Evolutionary conservation across 169 alveolate species (phyloP).

Genomic region (Miamiensis avidus): DNA sequence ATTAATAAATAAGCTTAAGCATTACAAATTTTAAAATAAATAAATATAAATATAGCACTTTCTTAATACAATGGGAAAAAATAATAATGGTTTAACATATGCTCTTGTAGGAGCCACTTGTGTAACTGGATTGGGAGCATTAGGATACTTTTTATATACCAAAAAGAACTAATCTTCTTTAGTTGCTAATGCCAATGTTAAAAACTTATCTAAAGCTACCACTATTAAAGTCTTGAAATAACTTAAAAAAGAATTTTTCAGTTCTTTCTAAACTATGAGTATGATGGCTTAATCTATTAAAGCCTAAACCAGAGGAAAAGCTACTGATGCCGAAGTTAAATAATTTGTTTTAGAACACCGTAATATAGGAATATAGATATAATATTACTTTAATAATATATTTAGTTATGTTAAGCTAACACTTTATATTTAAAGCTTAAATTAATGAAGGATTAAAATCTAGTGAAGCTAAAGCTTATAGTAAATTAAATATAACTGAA

Average conservation of each 20-base stretch:
- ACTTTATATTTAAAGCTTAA: not conserved
- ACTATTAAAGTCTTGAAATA: not conserved
- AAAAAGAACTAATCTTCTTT: not conserved
- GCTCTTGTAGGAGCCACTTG: not conserved
- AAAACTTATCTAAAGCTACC: not conserved
- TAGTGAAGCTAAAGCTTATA: not conserved
- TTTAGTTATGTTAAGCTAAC: too few species aligned
- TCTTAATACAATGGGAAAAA: not conserved
- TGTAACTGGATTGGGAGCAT: not conserved
- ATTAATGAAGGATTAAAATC: not conserved
- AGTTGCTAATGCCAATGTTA: not conserved
- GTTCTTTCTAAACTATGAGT: not conserved
- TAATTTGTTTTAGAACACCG: not conserved
- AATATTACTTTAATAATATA: too few species aligned
- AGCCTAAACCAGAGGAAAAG: not conserved
- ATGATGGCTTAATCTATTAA: not conserved
- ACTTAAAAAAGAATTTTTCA: not conserved
- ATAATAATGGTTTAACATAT: too few species aligned
- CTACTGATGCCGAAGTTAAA: not conserved
- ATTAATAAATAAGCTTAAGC: too few species aligned
- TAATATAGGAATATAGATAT: too few species aligned
- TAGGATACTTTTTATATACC: not conserved
- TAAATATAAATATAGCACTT: too few species aligned
- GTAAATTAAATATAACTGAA: not conserved
- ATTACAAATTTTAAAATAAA: too few species aligned